Base-by-base conservation (phyloP, 1,284 basidiomycete species). In the Trametes sp. region DNA sequence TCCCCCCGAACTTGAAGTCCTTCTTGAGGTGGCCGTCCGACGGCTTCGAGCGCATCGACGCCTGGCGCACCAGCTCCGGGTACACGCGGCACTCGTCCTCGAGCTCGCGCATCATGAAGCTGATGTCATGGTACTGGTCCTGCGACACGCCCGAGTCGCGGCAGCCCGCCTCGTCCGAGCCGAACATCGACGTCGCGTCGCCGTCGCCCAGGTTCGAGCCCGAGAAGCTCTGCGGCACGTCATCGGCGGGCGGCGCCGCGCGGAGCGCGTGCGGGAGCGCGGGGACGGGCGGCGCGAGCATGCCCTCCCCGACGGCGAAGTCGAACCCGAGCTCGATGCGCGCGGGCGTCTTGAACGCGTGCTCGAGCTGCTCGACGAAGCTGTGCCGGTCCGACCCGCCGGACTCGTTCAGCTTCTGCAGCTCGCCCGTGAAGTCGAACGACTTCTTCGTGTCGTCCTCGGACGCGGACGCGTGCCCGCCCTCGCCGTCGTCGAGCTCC, bases 341-440 rank as follows among this genome's bases (percentile, higher is more conserved):
- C 16, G 87, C 85, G 0, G 91, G 90, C 0, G 90, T 90, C 61
- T 84, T 82, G 80, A 93, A 93, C 0, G 91, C 91, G 53, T 82
- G 87, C 76, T 93, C 92, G 11, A 93, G 77, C 73, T 93, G 89
- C 73, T 93, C 92, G 4, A 95, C 87, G 70, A 96, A 95, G 74
- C 92, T 94, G 7, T 77, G 80, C 4, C 92, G 78, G 69, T 91
- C 85, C 0, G 87, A 87, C 2, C 73, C 87, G 28, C 90, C 89
- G 7, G 84, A 87, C 69, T 88, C 86, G 60, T 89, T 89, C 46
- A 95, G 82, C 65, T 81, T 85, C 72, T 84, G 80, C 53, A 93
- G 79, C 74, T 95, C 94, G 24, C 86, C 88, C 0, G 93, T 95
- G 71, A 95, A 96, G 73, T 95, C 93, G 67, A 95, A 96, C 1